These are phyloP conservation scores for Rubus parviflorus DNA, from an alignment of 306 rosid genomes.

Conservation along the genomic window DNA sequence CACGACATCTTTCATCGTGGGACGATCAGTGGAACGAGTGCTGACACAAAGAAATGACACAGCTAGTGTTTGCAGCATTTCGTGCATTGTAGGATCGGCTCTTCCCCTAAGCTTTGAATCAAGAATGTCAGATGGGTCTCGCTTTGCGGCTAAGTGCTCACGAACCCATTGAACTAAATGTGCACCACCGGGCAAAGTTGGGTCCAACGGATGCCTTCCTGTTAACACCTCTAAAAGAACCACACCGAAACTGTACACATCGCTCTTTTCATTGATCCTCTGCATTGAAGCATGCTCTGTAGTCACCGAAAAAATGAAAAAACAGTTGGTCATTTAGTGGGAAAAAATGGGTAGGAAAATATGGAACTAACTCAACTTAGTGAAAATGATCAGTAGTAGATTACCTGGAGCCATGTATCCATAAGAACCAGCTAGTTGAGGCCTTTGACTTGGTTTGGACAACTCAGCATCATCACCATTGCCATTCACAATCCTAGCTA, in stretches of 20 bases:
- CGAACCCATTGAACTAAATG: constrained; percentile 80
- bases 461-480: constrained; percentile 25
- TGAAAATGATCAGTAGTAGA: neutral
- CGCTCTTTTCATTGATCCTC: constrained; percentile 64
- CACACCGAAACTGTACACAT: constrained; percentile 84
- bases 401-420: constrained; percentile 98
- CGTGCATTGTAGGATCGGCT: constrained; percentile 62
- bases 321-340: constrained; percentile 9
- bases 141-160: constrained; percentile 56
- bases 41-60: constrained; percentile 66
- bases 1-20: constrained; percentile 74
- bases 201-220: constrained; percentile 90
- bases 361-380: neutral
- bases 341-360: neutral
- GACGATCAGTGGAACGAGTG: constrained; percentile 55
- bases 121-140: constrained; percentile 56
- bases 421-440: constrained; percentile 67
- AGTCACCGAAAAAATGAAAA: constrained; percentile 20
- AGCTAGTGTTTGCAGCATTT: constrained; percentile 76
- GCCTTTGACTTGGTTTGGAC: constrained; percentile 44
- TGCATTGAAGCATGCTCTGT: constrained; percentile 73
- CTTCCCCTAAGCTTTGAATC: constrained; percentile 68
- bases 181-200: constrained; percentile 67
- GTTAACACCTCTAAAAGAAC: constrained; percentile 79
- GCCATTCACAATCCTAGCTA: constrained; percentile 44